A percentile compares a stretch with the other conserved stretches of the same genome.
Conservation (phyloP, 352 stramenopile genomes). For the Phytophthora niederhauseri region DNA sequence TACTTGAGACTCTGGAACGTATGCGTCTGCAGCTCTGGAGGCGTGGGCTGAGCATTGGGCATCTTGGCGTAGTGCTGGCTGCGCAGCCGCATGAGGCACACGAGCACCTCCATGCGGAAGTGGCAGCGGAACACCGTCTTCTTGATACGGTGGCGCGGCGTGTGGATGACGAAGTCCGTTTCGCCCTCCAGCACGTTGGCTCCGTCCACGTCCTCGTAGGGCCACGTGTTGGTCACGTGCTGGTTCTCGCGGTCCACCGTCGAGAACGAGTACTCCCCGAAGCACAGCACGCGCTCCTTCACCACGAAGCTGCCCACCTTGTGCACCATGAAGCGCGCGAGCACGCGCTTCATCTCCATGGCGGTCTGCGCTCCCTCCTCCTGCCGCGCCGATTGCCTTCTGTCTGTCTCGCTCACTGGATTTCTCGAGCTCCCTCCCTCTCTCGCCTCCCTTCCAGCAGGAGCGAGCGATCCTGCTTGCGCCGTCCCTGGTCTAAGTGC, state of each 20-base stretch:
- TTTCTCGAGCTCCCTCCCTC: neutral
- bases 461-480: conserved; percentile 6
- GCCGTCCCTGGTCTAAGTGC: neutral
- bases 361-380: neutral
- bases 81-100: conserved; percentile 78
- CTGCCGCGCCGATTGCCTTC: conserved; percentile 3
- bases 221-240: conserved; percentile 80
- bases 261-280: conserved; percentile 75
- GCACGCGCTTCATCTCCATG: conserved; percentile 64
- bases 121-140: conserved; percentile 83
- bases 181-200: conserved; percentile 68
- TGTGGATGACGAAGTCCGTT: conserved; percentile 81
- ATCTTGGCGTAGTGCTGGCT: conserved; percentile 63
- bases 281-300: conserved; percentile 86
- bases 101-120: conserved; percentile 85
- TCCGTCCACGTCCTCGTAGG: conserved; percentile 79
- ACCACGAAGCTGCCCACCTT: conserved; percentile 85
- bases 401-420: neutral
- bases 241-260: conserved; percentile 77
- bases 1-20: conserved; percentile 68
- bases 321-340: conserved; percentile 85
- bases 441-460: neutral
- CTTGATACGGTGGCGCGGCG: conserved; percentile 78
- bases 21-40: conserved; percentile 57
- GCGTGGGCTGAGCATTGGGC: conserved; percentile 24